phyloP scores from a whole-genome alignment of 805 yeast genomes.

The Cyberlindnera euphorbiae region DNA sequence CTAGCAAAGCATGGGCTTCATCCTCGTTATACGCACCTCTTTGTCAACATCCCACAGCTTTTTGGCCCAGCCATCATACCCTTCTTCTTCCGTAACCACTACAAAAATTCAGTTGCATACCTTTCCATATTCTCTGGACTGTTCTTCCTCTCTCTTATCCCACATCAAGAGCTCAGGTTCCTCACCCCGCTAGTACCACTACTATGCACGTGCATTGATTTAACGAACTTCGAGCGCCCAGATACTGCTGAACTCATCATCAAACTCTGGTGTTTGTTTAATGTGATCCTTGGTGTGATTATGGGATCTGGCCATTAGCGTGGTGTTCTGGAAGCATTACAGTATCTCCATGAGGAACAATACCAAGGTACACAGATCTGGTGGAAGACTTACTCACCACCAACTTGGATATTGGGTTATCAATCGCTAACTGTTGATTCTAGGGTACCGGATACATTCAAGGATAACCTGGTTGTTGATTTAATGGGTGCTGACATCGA shows the following conservation, averaged over 20 bases:
- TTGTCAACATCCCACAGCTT: constrained; percentile 74
- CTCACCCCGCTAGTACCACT: constrained; percentile 76
- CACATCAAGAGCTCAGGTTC: constrained; percentile 94
- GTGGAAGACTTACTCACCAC: constrained; percentile 96
- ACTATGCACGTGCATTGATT: constrained; percentile 50
- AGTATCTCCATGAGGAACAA: constrained; percentile 29
- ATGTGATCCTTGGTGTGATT: constrained; percentile 48
- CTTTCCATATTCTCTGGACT: constrained; percentile 61
- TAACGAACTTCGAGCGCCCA: constrained; percentile 28
- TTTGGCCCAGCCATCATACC: constrained; percentile 68
- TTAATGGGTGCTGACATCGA: constrained; percentile 40
- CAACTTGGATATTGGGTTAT: constrained; percentile 67
- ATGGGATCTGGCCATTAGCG: constrained; percentile 89
- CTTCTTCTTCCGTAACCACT: constrained; percentile 31
- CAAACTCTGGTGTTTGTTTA: constrained; percentile 59
- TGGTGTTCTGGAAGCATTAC: constrained; percentile 72
- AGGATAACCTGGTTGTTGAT: constrained; percentile 33
- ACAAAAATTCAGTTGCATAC: constrained; percentile 48
- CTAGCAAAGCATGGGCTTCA: constrained; percentile 80
- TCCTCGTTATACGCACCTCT: constrained; percentile 65
- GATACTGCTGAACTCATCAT: constrained; percentile 18
- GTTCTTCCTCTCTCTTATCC: constrained; percentile 57
- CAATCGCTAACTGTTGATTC: constrained; percentile 15
- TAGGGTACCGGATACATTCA: background rate
- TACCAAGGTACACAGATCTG: constrained; percentile 49